Conservation (phyloP, 2,329 filamentous ascomycete species). For the Calonectria leucothoes region DNA sequence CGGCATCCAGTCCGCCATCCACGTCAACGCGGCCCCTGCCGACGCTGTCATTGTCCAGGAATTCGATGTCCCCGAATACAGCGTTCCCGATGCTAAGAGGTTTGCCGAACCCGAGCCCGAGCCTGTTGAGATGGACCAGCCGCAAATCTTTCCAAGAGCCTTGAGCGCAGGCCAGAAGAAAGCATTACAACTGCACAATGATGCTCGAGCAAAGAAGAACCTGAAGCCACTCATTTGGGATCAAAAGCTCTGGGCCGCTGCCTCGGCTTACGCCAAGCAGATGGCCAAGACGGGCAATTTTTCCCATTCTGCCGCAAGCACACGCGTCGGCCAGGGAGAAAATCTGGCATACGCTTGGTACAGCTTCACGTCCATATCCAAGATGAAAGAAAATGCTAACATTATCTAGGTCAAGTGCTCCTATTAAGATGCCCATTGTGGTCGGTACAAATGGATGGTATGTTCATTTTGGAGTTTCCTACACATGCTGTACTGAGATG, state of each 20-base stretch:
- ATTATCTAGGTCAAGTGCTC: constrained; percentile 12
- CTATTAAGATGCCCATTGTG: constrained; percentile 31
- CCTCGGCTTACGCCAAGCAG: constrained; percentile 29
- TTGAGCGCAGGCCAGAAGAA: constrained; percentile 30
- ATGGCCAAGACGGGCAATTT: constrained; percentile 32
- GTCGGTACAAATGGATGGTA: constrained; percentile 33
- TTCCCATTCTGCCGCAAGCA: constrained; percentile 16
- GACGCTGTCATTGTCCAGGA: background rate
- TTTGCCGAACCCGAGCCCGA: background rate
- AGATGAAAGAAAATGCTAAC: too few species aligned
- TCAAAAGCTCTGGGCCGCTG: constrained; percentile 19
- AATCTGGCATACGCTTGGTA: constrained; percentile 36
- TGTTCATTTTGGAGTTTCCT: background rate
- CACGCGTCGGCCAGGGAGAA: constrained; percentile 34
- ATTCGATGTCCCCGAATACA: background rate
- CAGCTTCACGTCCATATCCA: background rate
- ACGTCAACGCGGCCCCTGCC: constrained; percentile 18
- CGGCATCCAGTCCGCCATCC: background rate
- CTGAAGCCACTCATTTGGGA: constrained; percentile 30
- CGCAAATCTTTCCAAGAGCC: background rate
- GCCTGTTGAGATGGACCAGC: background rate
- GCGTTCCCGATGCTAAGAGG: background rate
- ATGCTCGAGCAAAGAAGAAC: constrained; percentile 29
- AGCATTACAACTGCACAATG: constrained; percentile 31
- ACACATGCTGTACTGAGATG: background rate